A percentile compares a stretch with the other conserved stretches of the same genome.
Conservation (phyloP, 768 basidiomycete genomes). For the Termitomyces sp. region DNA sequence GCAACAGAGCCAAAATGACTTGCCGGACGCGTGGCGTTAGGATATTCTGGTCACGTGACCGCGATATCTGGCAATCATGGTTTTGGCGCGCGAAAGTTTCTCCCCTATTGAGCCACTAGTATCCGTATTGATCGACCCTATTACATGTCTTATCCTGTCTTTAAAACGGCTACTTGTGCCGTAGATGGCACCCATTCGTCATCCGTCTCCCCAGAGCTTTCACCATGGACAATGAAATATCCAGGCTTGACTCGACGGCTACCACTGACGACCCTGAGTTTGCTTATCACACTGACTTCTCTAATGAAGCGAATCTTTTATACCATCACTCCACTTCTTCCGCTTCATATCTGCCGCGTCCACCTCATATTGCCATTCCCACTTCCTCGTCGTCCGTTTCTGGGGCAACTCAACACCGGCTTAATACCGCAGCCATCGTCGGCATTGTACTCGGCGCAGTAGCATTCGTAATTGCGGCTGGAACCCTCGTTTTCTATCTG, state of each 20-base stretch:
- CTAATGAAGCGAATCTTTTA: neutral
- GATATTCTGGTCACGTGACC: neutral
- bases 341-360: neutral
- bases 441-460: conserved; percentile 15
- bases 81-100: neutral
- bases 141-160: conserved; percentile 3
- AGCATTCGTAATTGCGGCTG: conserved; percentile 7
- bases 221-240: neutral
- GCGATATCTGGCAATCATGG: neutral
- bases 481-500: conserved; percentile 12
- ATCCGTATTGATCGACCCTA: neutral
- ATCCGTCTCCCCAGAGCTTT: neutral
- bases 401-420: neutral
- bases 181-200: neutral
- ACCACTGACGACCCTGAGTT: neutral
- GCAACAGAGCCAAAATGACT: neutral
- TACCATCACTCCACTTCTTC: neutral
- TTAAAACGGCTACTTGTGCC: neutral
- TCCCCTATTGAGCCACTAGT: neutral
- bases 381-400: neutral
- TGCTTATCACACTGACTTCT: neutral
- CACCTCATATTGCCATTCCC: conserved; percentile 11
- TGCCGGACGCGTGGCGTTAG: neutral
- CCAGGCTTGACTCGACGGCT: neutral
- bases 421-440: conserved; percentile 13